Conservation (phyloP, 2,329 filamentous ascomycete genomes). For the Aspergillus bombycis region DNA sequence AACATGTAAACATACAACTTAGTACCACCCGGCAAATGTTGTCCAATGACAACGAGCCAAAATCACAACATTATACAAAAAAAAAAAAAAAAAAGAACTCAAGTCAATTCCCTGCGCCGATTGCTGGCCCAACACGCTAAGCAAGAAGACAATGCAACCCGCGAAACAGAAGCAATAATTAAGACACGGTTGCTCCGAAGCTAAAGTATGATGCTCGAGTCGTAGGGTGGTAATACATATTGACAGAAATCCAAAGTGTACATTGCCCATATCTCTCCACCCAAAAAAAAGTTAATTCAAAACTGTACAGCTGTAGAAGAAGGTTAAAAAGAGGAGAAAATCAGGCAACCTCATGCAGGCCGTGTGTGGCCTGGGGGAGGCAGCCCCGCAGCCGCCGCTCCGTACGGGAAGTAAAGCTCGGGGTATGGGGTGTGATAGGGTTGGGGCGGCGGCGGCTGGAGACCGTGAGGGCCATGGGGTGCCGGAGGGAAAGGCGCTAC, state of each 20-base stretch:
- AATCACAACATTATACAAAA: slow-evolving; percentile 3
- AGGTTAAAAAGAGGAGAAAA: slow-evolving; percentile 9
- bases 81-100: slow-evolving; percentile 2
- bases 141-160: neutral
- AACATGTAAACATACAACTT: neutral
- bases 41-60: neutral
- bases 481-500: slow-evolving; percentile 23
- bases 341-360: slow-evolving; percentile 16
- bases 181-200: neutral
- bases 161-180: slow-evolving; percentile 1
- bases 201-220: neutral
- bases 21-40: neutral
- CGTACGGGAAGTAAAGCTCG: slow-evolving; percentile 27
- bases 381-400: slow-evolving; percentile 16
- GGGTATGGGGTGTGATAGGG: slow-evolving; percentile 30
- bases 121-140: slow-evolving; percentile 19
- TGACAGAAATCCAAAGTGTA: slow-evolving; percentile 10
- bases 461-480: slow-evolving; percentile 18
- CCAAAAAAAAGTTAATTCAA: slow-evolving; percentile 4
- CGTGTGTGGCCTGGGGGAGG: slow-evolving; percentile 24
- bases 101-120: slow-evolving; percentile 16
- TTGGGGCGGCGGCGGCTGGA: slow-evolving; percentile 25
- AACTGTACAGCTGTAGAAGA: slow-evolving; percentile 5
- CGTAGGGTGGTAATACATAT: slow-evolving; percentile 13
- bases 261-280: neutral